Evolutionary conservation across 306 rosid species (phyloP), one percentile per base, ranked within the genome.

Genomic region (Quercus berberidifolia): DNA sequence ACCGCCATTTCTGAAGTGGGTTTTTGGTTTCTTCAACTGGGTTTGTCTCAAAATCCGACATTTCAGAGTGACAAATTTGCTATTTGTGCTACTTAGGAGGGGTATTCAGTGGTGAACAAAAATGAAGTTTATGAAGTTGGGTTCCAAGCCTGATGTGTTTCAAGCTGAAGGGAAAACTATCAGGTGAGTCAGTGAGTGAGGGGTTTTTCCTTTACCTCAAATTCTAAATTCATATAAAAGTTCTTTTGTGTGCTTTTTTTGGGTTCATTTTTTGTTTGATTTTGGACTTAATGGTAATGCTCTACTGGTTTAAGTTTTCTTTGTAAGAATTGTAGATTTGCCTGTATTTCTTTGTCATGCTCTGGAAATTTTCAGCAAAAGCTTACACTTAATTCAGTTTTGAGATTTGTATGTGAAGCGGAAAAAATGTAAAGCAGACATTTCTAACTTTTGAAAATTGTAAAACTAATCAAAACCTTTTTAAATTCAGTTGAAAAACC

Each of bases 61-160:
- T 76, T 69, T 52, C 58, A 70, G 80, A 49, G 75, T 10, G 80
- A 74, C 21, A 69, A 35, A 70, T 75, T 51, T 21, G 82, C 60
- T 74, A 73, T 68, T 8, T 55, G 11, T 65, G 65, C 75, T 52
- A 38, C 33, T 55, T 68, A 55, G 8, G 17, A 70, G 71, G 74
- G 62, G 56, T 67, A 15, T 33, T 46, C 74, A 57, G 19, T 71
- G 70, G n/a, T 30, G 76, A 65, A 33, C 12, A 51, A 82, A 86
- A 64, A 95, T 96, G 99, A 96, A 96, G 98, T 96, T 91, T 79
- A 96, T 96, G 99, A 96, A 93, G 89, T 56, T 96, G 75, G 99
- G 99, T 56, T 93, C 96, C 15, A 96, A 96, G 85, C 96, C 97
- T 72, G 99, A 91, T 85, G 90, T 89, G 15, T 85, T 96, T 86